Evolutionary conservation across 116 monocot species (phyloP), one percentile per base, ranked within the genome.

Genomic region (Phalaenopsis hybrid): DNA sequence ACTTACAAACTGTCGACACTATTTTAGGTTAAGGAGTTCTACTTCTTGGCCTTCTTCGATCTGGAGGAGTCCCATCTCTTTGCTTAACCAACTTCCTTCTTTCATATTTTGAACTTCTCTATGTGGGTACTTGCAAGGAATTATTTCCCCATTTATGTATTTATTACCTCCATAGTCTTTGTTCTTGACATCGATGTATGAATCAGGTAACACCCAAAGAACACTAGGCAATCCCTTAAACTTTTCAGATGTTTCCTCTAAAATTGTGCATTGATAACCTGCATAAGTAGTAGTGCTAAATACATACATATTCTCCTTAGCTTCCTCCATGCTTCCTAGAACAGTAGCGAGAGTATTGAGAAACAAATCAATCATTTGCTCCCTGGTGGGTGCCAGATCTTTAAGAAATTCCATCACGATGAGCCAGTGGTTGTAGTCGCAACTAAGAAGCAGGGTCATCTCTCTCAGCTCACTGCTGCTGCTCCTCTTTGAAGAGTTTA

Each of bases 161-260:
- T 99, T 99, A 84, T 99, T 95, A 75, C 99, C 99, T 95, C 98
- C 98, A 68, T 98, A 98, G 76, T 98, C 98, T 79, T 98, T 93
- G 84, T 93, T 98, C 70, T 95, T 95, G 51, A 95, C 95, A 81
- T 95, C 99, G 79, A 99, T 95, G 57, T 95, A 99, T 34, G 95
- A 99, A 93, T 99, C 99, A 58, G 95, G 99, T 0, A 99, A 83
- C 28, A 99, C 99, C 99, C 99, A 99, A 3, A 93, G 89, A 75
- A 99, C 99, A 72, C 99, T 93, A 33, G 99, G 95, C 69, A 99
- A 82, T 65, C 99, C 95, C 76, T 95, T 95, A 79, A 99, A 95
- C 80, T 93, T 95, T 77, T 95, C 99, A 75, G 99, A 95, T 65
- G 92, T 93, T 86, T 99, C 99, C 85, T 99, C 93, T 84, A 85